phyloP scores from a whole-genome alignment of 2,329 filamentous ascomycete genomes.

The Clonostachys solani region DNA sequence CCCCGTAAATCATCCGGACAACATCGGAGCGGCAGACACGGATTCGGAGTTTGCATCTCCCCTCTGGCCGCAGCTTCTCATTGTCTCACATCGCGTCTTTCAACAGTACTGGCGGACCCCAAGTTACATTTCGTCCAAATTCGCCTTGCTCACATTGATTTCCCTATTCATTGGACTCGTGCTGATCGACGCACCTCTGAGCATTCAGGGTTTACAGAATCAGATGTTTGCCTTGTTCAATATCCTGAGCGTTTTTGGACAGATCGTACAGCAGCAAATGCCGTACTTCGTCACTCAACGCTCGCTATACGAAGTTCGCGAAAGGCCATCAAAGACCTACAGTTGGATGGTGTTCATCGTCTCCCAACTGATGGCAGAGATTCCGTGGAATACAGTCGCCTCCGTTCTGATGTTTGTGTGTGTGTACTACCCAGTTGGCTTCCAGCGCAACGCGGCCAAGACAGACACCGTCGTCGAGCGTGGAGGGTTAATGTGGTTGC shows the following conservation, averaged over 20 bases:
- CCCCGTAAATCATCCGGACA: conserved; percentile 31
- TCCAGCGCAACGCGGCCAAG: conserved; percentile 53
- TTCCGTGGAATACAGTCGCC: conserved; percentile 12
- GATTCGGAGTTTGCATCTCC: conserved; percentile 16
- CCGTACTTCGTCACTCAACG: conserved; percentile 67
- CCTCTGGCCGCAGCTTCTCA: conserved; percentile 20
- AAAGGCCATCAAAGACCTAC: conserved; percentile 64
- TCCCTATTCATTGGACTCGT: conserved; percentile 65
- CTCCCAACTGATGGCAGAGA: conserved; percentile 20
- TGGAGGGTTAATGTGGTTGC: conserved; percentile 58
- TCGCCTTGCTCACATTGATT: not conserved
- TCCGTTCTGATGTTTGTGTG: conserved; percentile 56
- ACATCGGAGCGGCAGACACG: conserved; percentile 43
- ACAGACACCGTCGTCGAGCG: conserved; percentile 40
- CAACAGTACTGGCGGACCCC: conserved; percentile 37
- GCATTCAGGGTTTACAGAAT: conserved; percentile 64
- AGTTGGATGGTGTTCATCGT: conserved; percentile 66
- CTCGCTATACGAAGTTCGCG: conserved; percentile 65
- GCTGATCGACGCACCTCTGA: conserved; percentile 56
- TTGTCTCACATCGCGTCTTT: conserved; percentile 27
- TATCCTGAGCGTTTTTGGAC: conserved; percentile 65
- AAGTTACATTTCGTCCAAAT: conserved; percentile 59
- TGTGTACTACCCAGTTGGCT: conserved; percentile 66
- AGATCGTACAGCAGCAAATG: conserved; percentile 63
- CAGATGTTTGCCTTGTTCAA: conserved; percentile 71